Conservation (phyloP, 1,139 yeast genomes). For the Geotrichum aggregatum region DNA sequence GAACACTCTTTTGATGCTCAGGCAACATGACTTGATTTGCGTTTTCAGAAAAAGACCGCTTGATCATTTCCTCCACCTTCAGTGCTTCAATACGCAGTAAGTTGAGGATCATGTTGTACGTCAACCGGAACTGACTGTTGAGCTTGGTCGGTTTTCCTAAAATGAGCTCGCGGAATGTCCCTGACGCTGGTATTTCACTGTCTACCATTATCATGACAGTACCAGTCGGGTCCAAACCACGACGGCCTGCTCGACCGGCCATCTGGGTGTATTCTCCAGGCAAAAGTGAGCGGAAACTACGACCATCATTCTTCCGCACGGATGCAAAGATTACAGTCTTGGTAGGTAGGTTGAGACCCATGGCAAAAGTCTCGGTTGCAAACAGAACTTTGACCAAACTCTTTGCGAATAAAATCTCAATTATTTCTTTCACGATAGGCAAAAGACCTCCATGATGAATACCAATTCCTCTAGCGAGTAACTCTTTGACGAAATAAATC, state of each 20-base stretch:
- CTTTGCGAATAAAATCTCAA: constrained; percentile 84
- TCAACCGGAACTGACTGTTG: constrained; percentile 85
- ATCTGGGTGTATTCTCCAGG: constrained; percentile 98
- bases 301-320: constrained; percentile 84
- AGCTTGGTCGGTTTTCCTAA: constrained; percentile 86
- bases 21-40: constrained; percentile 81
- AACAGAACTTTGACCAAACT: constrained; percentile 83
- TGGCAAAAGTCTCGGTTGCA: constrained; percentile 97
- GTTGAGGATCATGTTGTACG: constrained; percentile 93
- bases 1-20: constrained; percentile 69
- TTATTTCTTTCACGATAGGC: constrained; percentile 93
- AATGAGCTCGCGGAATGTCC: constrained; percentile 71
- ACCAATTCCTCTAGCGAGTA: constrained; percentile 87
- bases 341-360: constrained; percentile 96
- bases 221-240: constrained; percentile 91
- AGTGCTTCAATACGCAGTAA: constrained; percentile 87
- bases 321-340: constrained; percentile 91
- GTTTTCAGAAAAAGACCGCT: constrained; percentile 90
- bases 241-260: constrained; percentile 98
- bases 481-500: constrained; percentile 71
- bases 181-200: constrained; percentile 41
- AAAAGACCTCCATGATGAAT: constrained; percentile 95
- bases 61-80: constrained; percentile 94
- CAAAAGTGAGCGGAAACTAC: constrained; percentile 67
- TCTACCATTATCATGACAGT: constrained; percentile 88